Evolutionary conservation across 2,329 filamentous ascomycete species (phyloP).

Genomic region (Fusarium burgessii): DNA sequence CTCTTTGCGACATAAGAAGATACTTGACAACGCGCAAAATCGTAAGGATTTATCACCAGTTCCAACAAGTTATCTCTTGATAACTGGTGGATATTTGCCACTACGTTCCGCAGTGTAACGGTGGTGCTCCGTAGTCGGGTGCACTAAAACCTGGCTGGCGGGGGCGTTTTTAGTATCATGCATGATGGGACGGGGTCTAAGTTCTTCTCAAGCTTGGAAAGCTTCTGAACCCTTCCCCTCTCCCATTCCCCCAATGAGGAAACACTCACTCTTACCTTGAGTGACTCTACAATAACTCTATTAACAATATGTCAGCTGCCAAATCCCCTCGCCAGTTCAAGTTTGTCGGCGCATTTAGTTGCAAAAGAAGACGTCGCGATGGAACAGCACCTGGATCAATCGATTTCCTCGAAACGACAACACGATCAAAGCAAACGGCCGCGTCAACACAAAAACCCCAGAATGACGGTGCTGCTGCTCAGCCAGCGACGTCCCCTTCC

Average conservation of each 20-base stretch:
- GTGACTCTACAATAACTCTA: too few species aligned
- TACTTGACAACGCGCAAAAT: neutral
- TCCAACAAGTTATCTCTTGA: neutral
- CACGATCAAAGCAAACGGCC: neutral
- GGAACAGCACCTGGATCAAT: neutral
- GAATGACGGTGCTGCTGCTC: neutral
- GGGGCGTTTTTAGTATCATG: neutral
- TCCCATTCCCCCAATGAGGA: neutral
- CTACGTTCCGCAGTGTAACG: neutral
- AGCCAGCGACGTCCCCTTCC: neutral
- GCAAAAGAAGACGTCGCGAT: neutral
- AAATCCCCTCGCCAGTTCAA: neutral
- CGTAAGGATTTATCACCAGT: neutral
- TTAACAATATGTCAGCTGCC: neutral
- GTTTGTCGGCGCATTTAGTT: neutral
- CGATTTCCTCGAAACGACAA: neutral
- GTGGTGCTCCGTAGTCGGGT: neutral
- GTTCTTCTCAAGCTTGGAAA: neutral
- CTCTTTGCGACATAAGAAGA: too few species aligned
- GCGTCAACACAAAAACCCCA: neutral
- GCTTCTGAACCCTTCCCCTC: neutral
- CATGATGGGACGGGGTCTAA: neutral
- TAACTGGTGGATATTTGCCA: neutral
- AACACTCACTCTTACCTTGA: neutral
- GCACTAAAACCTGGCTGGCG: neutral